phyloP scores from a whole-genome alignment of 2,329 filamentous ascomycete genomes.

The Fusarium keratoplasticum region DNA sequence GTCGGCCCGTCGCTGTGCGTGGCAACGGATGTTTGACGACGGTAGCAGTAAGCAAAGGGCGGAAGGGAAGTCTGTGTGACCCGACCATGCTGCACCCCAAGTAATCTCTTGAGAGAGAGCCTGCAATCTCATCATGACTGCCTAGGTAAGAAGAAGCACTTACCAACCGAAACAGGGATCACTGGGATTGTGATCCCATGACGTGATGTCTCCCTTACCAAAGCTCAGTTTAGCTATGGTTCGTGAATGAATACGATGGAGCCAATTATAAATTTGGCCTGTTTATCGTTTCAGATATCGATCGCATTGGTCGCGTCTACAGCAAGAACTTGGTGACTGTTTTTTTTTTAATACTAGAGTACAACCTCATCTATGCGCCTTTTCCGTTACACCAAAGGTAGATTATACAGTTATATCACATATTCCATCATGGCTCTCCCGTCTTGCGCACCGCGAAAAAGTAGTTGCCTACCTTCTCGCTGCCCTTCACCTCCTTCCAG shows the following conservation, averaged over 20 bases:
- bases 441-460: constrained; percentile 83
- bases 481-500: constrained; percentile 85
- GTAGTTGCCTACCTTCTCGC: constrained; percentile 93
- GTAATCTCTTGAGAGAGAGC: not conserved
- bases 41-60: not conserved
- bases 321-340: not conserved
- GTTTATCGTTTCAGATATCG: not conserved
- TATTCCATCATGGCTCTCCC: constrained; percentile 18
- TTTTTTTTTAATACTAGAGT: constrained; percentile 20
- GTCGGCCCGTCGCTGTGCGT: not conserved
- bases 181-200: constrained; percentile 8
- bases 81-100: not conserved
- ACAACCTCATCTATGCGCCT: constrained; percentile 18
- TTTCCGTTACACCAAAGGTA: not conserved
- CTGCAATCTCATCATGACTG: not conserved
- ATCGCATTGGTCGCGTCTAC: not conserved
- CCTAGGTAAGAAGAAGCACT: not conserved
- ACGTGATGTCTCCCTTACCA: not conserved
- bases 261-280: not conserved
- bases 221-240: not conserved
- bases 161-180: constrained; percentile 11
- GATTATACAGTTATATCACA: constrained; percentile 19
- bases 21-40: not conserved
- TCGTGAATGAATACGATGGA: not conserved
- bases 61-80: not conserved